A percentile compares a stretch with the other conserved stretches of the same genome.
Conservation (phyloP, 2,329 filamentous ascomycete genomes). For the Diaporthe sp. region DNA sequence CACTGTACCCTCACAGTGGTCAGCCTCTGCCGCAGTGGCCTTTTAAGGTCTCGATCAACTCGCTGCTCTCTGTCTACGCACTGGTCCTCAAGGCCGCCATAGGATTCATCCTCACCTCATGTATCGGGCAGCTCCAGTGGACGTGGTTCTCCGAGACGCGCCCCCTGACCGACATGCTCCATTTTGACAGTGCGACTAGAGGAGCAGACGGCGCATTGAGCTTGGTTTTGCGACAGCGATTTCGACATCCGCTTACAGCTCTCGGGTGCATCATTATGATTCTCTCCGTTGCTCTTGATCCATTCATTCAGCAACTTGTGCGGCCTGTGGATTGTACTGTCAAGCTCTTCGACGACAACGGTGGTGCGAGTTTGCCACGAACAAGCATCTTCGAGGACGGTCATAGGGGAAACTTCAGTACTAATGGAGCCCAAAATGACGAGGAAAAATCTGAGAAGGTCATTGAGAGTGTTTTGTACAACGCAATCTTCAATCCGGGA, state of each 20-base stretch:
- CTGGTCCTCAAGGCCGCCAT: neutral
- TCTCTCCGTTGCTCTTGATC: neutral
- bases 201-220: neutral
- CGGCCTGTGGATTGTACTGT: neutral
- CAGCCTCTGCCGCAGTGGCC: neutral
- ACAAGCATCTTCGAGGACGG: neutral
- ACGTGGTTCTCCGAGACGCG: neutral
- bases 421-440: too few species aligned
- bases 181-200: neutral
- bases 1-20: neutral
- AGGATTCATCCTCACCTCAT: neutral
- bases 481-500: neutral
- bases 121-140: neutral
- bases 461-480: neutral
- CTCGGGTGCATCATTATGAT: neutral
- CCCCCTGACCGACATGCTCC: neutral
- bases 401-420: neutral
- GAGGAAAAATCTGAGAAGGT: too few species aligned
- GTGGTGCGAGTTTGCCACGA: neutral
- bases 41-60: neutral
- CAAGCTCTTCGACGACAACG: rapidly evolving
- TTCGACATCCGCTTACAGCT: neutral
- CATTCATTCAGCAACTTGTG: neutral
- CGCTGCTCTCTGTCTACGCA: neutral
- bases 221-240: neutral